Evolutionary conservation across 495 filamentous ascomycete genomes (phyloP).

Genomic region (Astrocystis sublimbata): DNA sequence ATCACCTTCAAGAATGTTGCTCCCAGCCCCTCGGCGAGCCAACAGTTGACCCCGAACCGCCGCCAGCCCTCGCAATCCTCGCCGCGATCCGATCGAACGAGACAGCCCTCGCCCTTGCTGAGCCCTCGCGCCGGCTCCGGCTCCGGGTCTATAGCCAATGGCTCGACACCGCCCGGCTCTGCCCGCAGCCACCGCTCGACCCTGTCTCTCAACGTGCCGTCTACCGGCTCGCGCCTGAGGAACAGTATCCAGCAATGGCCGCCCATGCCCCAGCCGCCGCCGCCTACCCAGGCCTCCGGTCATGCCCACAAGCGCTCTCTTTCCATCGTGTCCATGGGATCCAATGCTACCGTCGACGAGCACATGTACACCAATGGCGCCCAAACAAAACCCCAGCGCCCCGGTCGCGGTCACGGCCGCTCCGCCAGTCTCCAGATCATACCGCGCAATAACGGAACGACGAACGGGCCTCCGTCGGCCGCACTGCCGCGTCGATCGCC

Average conservation of each 20-base stretch:
- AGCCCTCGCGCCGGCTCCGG: constrained; percentile 28
- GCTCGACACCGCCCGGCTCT: constrained; percentile 40
- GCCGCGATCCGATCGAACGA: constrained; percentile 42
- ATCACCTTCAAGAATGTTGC: constrained; percentile 95
- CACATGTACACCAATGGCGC: constrained; percentile 24
- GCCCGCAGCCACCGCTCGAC: constrained; percentile 57
- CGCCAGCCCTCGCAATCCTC: constrained; percentile 32
- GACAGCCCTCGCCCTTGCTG: constrained; percentile 43
- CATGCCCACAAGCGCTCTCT: constrained; percentile 69
- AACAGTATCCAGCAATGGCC: constrained; percentile 33
- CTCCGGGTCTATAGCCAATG: constrained; percentile 29
- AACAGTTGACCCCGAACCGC: constrained; percentile 29
- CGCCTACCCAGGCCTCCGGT: constrained; percentile 33
- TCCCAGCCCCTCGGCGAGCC: constrained; percentile 38
- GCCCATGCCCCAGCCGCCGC: constrained; percentile 28
- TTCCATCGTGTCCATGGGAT: constrained; percentile 91
- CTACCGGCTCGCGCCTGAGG: constrained; percentile 40
- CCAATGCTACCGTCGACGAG: constrained; percentile 56
- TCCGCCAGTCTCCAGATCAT: constrained; percentile 82
- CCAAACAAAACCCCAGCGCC: constrained; percentile 44
- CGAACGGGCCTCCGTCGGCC: constrained; percentile 39
- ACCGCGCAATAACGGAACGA: constrained; percentile 48
- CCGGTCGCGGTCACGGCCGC: constrained; percentile 67
- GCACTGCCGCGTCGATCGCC: constrained; percentile 41
- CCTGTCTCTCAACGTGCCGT: constrained; percentile 59